Percentiles rank a stretch among this genome's conserved stretches.
phyloP scores from a whole-genome alignment of 345 rosid species.

The Lagerstroemia speciosa region DNA sequence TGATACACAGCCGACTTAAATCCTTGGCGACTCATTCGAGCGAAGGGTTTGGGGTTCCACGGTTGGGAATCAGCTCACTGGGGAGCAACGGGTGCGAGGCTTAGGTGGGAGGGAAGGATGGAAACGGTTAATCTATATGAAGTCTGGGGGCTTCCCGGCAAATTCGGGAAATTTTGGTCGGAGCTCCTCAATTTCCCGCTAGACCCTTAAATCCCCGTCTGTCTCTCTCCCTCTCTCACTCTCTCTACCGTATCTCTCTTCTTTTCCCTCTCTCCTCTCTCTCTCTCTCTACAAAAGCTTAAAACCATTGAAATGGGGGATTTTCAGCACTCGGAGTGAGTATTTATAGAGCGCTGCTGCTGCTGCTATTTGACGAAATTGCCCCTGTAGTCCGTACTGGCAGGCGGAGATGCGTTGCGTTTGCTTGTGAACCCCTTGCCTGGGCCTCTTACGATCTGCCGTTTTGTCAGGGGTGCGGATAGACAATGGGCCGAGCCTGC shows the following conservation, averaged over 20 bases:
- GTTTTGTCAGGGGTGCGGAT: not conserved
- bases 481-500: no score
- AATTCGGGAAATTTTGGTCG: not conserved
- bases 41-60: not conserved
- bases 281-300: not conserved
- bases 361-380: not conserved
- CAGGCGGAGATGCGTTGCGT: no score
- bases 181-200: constrained; percentile 1
- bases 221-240: constrained; percentile 15
- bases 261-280: not conserved
- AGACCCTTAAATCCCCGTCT: not conserved
- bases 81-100: not conserved
- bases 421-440: not conserved
- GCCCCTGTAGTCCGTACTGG: not conserved
- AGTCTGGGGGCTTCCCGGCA: not conserved
- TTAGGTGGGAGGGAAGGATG: not conserved
- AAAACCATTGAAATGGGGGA: not conserved
- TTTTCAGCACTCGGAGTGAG: not conserved
- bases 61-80: constrained; percentile 1
- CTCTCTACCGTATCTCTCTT: no score
- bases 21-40: constrained; percentile 67
- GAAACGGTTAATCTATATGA: not conserved
- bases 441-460: not conserved
- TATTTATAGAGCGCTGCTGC: constrained; percentile 1
- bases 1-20: constrained; percentile 71